Evolutionary conservation across 1,284 basidiomycete genomes (phyloP).

Genomic region (Polyporus tsugae): DNA sequence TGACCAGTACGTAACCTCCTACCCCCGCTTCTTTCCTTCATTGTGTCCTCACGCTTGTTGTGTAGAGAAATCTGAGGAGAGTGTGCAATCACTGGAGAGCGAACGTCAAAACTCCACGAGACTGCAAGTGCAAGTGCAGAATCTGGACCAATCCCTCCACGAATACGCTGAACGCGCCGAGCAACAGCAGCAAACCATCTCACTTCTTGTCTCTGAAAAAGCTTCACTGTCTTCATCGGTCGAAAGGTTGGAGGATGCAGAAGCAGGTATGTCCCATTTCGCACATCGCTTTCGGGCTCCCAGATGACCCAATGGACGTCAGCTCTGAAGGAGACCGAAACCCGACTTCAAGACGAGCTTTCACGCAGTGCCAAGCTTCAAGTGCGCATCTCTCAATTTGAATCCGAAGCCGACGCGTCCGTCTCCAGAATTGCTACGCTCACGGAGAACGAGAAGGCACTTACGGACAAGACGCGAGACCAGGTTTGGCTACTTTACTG

Average conservation of each 20-base stretch:
- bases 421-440: slow-evolving; percentile 50
- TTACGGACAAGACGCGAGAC: slow-evolving; percentile 67
- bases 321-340: slow-evolving; percentile 60
- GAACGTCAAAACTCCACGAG: slow-evolving; percentile 33
- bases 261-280: slow-evolving; percentile 38
- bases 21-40: not conserved
- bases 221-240: slow-evolving; percentile 42
- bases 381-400: slow-evolving; percentile 52
- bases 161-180: slow-evolving; percentile 37
- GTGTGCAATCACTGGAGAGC: slow-evolving; percentile 30
- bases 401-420: slow-evolving; percentile 43
- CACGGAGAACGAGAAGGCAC: slow-evolving; percentile 58
- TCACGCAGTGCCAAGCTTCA: slow-evolving; percentile 49
- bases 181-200: slow-evolving; percentile 48
- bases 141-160: slow-evolving; percentile 34
- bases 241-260: slow-evolving; percentile 44
- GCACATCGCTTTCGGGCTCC: too few relatives aligned
- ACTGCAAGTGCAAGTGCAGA: slow-evolving; percentile 36
- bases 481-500: slow-evolving; percentile 52
- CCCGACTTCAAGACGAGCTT: slow-evolving; percentile 53
- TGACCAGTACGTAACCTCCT: slow-evolving; percentile 15
- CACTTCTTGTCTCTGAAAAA: slow-evolving; percentile 50
- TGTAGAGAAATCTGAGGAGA: slow-evolving; percentile 31
- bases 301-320: not conserved
- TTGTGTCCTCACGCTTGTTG: slow-evolving; percentile 4